Evolutionary conservation across 306 rosid species (phyloP).

Genomic region (Geum urbanum): DNA sequence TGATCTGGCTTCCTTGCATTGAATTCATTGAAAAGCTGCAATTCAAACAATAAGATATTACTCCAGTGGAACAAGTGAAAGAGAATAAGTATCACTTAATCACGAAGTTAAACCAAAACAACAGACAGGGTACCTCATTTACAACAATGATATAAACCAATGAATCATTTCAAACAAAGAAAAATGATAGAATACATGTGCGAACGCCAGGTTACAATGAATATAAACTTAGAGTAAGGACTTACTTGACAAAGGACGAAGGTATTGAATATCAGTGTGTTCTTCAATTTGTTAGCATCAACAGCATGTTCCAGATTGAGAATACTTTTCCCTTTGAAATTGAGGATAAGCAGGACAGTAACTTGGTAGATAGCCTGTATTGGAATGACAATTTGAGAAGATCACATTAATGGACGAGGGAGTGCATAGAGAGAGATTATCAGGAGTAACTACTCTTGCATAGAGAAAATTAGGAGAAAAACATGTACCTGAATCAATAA

Average conservation of each 20-base stretch:
- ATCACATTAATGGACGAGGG: too few species aligned
- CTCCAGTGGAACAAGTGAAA: not conserved
- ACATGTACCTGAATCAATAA: constrained; percentile 68
- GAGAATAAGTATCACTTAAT: not conserved
- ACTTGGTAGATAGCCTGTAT: constrained; percentile 82
- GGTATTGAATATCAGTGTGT: constrained; percentile 84
- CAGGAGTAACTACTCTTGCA: not conserved
- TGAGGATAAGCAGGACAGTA: constrained; percentile 65
- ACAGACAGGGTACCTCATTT: not conserved
- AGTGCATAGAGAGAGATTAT: too few species aligned
- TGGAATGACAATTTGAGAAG: not conserved
- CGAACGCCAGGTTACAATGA: not conserved
- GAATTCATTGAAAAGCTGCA: constrained; percentile 83
- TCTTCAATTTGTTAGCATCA: constrained; percentile 59
- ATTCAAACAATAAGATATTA: not conserved
- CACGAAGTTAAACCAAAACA: not conserved
- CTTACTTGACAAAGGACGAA: constrained; percentile 95
- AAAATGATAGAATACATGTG: not conserved
- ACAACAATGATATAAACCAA: not conserved
- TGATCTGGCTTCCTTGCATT: constrained; percentile 90
- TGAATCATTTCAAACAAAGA: not conserved
- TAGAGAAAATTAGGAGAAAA: not conserved
- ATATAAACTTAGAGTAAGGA: not conserved
- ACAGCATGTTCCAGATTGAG: constrained; percentile 34
- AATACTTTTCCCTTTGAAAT: constrained; percentile 55